These are phyloP conservation scores for Kodamaea plutei DNA, from an alignment of 1,139 yeast genomes.

Conservation along the genomic window DNA sequence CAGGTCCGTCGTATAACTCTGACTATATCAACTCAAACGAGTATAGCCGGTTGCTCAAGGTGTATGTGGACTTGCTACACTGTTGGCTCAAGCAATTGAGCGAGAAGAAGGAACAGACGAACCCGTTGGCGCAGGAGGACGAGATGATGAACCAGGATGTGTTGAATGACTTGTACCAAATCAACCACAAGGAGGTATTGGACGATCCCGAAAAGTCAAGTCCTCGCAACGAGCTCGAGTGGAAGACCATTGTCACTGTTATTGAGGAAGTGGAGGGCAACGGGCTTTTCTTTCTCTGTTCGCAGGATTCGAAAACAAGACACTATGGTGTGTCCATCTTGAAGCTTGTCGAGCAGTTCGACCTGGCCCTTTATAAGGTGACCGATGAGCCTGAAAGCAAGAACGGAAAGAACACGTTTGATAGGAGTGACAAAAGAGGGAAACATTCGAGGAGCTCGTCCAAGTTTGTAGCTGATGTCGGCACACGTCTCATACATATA, in stretches of 20 bases:
- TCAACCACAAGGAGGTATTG: constrained; percentile 28
- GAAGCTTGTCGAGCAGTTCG: constrained; percentile 77
- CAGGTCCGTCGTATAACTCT: constrained; percentile 45
- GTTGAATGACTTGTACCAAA: constrained; percentile 42
- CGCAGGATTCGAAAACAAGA: constrained; percentile 76
- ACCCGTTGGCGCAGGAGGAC: constrained; percentile 35
- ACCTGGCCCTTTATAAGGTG: constrained; percentile 65
- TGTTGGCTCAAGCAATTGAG: constrained; percentile 64
- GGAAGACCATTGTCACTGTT: constrained; percentile 75
- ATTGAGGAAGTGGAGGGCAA: constrained; percentile 96
- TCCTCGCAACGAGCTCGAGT: constrained; percentile 64
- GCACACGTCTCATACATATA: constrained; percentile 74
- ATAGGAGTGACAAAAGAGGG: constrained; percentile 8
- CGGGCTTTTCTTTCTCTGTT: constrained; percentile 86
- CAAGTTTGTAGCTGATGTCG: constrained; percentile 74
- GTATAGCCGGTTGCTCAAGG: constrained; percentile 55
- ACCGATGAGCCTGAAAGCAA: constrained; percentile 28
- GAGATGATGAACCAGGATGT: constrained; percentile 39
- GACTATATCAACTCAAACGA: constrained; percentile 54
- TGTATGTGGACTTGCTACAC: constrained; percentile 73
- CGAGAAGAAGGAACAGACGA: constrained; percentile 31
- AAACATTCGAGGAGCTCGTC: constrained; percentile 58
- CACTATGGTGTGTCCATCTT: constrained; percentile 72
- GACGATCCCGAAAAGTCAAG: background rate
- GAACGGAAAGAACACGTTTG: background rate